Base-by-base conservation (phyloP, 176 grass and related monocot species). In the Themeda triandra region DNA sequence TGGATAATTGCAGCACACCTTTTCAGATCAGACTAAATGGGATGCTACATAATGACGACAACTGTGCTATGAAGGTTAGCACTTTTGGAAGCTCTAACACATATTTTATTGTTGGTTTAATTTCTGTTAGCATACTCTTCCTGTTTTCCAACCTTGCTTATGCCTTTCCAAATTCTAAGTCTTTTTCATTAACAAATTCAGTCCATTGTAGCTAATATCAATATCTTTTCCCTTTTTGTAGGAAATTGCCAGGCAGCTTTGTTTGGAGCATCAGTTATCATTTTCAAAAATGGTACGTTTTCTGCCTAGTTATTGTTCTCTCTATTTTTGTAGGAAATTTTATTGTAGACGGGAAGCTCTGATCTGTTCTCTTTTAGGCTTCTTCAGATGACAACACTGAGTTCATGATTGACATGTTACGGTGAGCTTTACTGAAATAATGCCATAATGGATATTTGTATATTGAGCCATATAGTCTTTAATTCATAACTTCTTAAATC, bases 181-280 rank as follows among this genome's bases (percentile, higher is more conserved):
- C 6, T 5, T 51, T 48, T 51, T 79, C 10, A n/a, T 35, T 87
- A 77, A 32, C 27, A 41, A 28, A 29, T 46, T 68, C 60, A 29
- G 62, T 79, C 21, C 65, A 64, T 13, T 74, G 30, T 30, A 8
- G 19, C 66, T 85, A 25, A 68, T 60, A 23, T 40, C 71, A 54
- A 21, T 56, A 54, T n/a, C 41, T 54, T 56, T 42, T 70, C 59
- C 18, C 23, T 10, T 75, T 63, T 80, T 83, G n/a, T 76, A 98
- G 96, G 93, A 98, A 95, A 98, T 98, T 89, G 93, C 91, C 36
- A 95, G 93, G 76, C 96, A 98, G 77, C 87, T 98, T 69, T 98
- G 96, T 87, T 56, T 93, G 77, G 91, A 91, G 67, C 91, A 98
- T 84, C 87, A 90, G 35, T 80, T 98, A 82, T 95, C 87, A 62